Evolutionary conservation across 2,329 filamentous ascomycete genomes (phyloP).

Genomic region (Rhytidhysteron rufulum): DNA sequence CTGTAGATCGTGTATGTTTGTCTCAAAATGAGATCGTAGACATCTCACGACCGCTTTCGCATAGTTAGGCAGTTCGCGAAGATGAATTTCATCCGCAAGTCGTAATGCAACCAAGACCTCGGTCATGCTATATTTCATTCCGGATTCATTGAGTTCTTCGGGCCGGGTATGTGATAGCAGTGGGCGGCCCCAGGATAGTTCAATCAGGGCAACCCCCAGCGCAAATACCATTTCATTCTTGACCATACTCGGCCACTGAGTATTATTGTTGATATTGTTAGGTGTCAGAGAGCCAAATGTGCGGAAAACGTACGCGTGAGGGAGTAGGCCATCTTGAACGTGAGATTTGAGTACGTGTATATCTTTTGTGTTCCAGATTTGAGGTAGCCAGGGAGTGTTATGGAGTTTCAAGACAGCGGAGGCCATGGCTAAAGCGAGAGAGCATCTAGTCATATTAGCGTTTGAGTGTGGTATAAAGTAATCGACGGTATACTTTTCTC

Average conservation of each 20-base stretch:
- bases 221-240: constrained; percentile 12
- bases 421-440: constrained; percentile 8
- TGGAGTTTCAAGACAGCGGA: constrained; percentile 10
- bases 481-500: neutral
- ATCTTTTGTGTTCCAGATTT: constrained; percentile 9
- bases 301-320: constrained; percentile 1
- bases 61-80: constrained; percentile 6
- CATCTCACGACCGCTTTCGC: constrained; percentile 8
- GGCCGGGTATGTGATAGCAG: constrained; percentile 1
- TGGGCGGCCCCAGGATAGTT: constrained; percentile 8
- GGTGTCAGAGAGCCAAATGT: constrained; percentile 1
- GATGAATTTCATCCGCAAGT: constrained; percentile 5
- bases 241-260: neutral
- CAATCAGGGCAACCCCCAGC: constrained; percentile 12
- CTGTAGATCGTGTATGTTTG: constrained; percentile 1
- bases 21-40: constrained; percentile 3
- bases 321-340: neutral
- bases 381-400: constrained; percentile 10
- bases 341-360: constrained; percentile 5
- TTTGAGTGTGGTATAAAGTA: neutral
- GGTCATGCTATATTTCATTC: constrained; percentile 5
- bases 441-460: constrained; percentile 3
- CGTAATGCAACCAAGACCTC: constrained; percentile 5
- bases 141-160: constrained; percentile 8
- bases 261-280: too few species aligned